phyloP scores from a whole-genome alignment of 1,284 basidiomycete species.

The Puccinia polysora region DNA sequence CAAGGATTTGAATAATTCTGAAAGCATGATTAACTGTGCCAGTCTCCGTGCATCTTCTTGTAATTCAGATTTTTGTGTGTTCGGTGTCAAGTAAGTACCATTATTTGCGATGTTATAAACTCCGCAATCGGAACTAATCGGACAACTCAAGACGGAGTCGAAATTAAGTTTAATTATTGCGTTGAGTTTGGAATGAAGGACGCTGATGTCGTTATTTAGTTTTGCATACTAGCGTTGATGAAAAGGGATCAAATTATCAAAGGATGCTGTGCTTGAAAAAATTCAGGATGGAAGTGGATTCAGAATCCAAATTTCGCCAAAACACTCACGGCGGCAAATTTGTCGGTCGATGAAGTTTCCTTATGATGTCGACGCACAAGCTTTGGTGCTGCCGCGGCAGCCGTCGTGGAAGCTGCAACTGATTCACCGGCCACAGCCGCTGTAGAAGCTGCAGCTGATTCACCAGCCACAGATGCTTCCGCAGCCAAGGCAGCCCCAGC shows the following conservation, averaged over 20 bases:
- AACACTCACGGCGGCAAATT: slow-evolving; percentile 35
- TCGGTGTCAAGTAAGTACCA: slow-evolving; percentile 13
- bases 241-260: background rate
- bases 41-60: slow-evolving; percentile 34
- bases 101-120: slow-evolving; percentile 32
- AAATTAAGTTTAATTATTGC: slow-evolving; percentile 24
- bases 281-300: background rate
- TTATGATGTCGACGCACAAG: slow-evolving; percentile 36
- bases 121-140: slow-evolving; percentile 35
- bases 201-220: slow-evolving; percentile 36
- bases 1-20: slow-evolving; percentile 42
- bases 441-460: background rate
- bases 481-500: background rate
- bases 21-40: slow-evolving; percentile 38
- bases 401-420: background rate
- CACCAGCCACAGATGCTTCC: slow-evolving; percentile 2
- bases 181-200: slow-evolving; percentile 38
- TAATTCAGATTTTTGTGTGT: slow-evolving; percentile 13
- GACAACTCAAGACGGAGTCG: slow-evolving; percentile 18
- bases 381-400: background rate
- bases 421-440: background rate
- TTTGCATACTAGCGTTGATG: slow-evolving; percentile 28
- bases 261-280: background rate
- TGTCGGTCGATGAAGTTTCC: slow-evolving; percentile 33
- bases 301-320: background rate